Evolutionary conservation across 2,329 filamentous ascomycete genomes (phyloP), one percentile per base, ranked within the genome.

Genomic region (Calonectria pauciramosa): DNA sequence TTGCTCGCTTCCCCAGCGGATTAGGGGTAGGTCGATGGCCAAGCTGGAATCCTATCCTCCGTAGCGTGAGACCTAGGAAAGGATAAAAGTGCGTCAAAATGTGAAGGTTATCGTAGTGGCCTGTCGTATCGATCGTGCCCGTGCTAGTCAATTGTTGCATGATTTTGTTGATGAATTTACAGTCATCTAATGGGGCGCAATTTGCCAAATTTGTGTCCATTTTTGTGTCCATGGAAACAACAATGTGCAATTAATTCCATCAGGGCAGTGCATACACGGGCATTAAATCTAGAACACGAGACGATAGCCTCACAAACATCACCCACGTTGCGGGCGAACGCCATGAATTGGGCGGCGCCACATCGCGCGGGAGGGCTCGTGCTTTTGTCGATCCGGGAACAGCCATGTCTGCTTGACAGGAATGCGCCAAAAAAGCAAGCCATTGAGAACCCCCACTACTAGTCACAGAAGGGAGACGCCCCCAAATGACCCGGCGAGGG

Each of bases 371-470:
- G 41, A 64, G 49, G 77, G 78, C 72, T 73, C 56, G 76, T 77
- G 67, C 69, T 20, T 51, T 56, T 67, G 36, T 64, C 49, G 70
- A 59, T 70, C 71, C 72, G 38, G 63, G 59, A 56, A 47, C 56
- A 32, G 49, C 49, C 36, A 65, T 44, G 56, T 67, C 68, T 71
- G 32, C 60, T 52, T 41, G 30, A 65, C 65, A 69, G 77, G 78
- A 78, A 80, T 80, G 78, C 75, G 73, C 66, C 66, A 16, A 79
- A 78, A 76, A 60, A 26, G 54, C 70, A 63, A 59, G 30, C 71
- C 60, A 70, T 32, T 64, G 51, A 56, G 36, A 13, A 51, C 51
- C 44, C 38, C n/a, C 68, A 60, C n/a, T 32, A 23, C 54, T 65
- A 71, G 63, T 51, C 28, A 41, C 41, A n/a, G 23, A 71, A 63